phyloP scores from a whole-genome alignment of 768 basidiomycete species.

The Tylopilus sp. region DNA sequence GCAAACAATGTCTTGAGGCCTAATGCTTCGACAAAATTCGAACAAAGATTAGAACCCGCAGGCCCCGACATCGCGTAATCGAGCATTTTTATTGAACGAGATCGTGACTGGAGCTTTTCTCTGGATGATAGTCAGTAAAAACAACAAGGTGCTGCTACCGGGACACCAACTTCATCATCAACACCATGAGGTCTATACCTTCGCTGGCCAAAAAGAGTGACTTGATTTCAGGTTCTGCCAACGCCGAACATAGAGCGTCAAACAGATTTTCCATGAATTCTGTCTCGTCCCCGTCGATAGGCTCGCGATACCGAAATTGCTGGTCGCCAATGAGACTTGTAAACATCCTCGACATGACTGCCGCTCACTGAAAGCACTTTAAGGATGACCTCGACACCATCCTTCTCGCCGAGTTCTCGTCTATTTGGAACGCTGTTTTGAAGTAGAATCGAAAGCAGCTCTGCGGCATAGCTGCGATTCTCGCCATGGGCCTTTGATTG shows the following conservation, averaged over 20 bases:
- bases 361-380: slow-evolving; percentile 75
- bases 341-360: slow-evolving; percentile 1
- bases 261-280: slow-evolving; percentile 99
- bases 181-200: slow-evolving; percentile 95
- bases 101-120: slow-evolving; percentile 77
- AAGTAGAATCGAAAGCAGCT: slow-evolving; percentile 86
- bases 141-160: not conserved
- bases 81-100: slow-evolving; percentile 84
- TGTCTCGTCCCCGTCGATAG: slow-evolving; percentile 80
- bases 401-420: slow-evolving; percentile 60
- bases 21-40: slow-evolving; percentile 80
- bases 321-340: slow-evolving; percentile 30
- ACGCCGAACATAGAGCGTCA: slow-evolving; percentile 81
- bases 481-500: slow-evolving; percentile 75
- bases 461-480: slow-evolving; percentile 91
- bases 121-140: slow-evolving; percentile 37
- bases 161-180: slow-evolving; percentile 88
- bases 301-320: slow-evolving; percentile 88
- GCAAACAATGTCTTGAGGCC: slow-evolving; percentile 91
- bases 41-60: slow-evolving; percentile 65
- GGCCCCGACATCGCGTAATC: slow-evolving; percentile 87
- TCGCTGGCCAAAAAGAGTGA: slow-evolving; percentile 81
- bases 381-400: slow-evolving; percentile 76
- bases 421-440: slow-evolving; percentile 72
- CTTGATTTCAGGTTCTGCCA: slow-evolving; percentile 79